Percentiles rank a stretch among this genome's conserved stretches.
phyloP scores from a whole-genome alignment of 2,329 filamentous ascomycete species.

The Daldinia sp. region DNA sequence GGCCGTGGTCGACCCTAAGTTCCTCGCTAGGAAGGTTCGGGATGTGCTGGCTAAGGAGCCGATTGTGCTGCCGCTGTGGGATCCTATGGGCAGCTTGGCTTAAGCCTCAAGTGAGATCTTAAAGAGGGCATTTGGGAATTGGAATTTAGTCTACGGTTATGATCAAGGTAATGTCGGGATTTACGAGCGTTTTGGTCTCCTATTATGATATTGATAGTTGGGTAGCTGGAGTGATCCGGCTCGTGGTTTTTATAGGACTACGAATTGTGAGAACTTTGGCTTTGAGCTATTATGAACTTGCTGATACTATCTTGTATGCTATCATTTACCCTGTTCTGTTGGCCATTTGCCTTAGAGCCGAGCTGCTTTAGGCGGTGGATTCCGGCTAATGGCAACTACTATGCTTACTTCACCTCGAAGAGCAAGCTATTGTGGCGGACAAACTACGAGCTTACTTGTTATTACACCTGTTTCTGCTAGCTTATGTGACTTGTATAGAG shows the following conservation, averaged over 20 bases:
- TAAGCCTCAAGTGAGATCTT: slow-evolving; percentile 55
- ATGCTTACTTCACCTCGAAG: background rate
- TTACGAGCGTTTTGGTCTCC: slow-evolving; percentile 8
- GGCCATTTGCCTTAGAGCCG: background rate
- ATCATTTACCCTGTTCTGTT: background rate
- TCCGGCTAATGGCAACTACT: background rate
- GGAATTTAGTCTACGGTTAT: background rate
- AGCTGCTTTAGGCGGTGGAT: background rate
- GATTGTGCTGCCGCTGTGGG: slow-evolving; percentile 77
- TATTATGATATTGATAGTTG: background rate
- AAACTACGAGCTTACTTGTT: background rate
- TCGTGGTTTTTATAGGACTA: background rate
- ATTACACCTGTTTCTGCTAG: background rate
- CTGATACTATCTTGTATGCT: background rate
- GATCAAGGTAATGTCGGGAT: background rate
- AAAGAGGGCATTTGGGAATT: slow-evolving; percentile 24
- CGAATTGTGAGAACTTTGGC: background rate
- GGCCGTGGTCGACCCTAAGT: slow-evolving; percentile 79
- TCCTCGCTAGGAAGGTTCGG: slow-evolving; percentile 69
- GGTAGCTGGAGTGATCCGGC: background rate
- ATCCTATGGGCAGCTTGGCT: slow-evolving; percentile 80
- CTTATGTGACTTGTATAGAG: background rate
- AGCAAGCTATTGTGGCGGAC: background rate
- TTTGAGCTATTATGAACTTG: background rate
- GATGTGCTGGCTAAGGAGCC: slow-evolving; percentile 77